Base-by-base conservation (phyloP, 2,329 filamentous ascomycete genomes). In the Berkeleyomyces rouxiae region DNA sequence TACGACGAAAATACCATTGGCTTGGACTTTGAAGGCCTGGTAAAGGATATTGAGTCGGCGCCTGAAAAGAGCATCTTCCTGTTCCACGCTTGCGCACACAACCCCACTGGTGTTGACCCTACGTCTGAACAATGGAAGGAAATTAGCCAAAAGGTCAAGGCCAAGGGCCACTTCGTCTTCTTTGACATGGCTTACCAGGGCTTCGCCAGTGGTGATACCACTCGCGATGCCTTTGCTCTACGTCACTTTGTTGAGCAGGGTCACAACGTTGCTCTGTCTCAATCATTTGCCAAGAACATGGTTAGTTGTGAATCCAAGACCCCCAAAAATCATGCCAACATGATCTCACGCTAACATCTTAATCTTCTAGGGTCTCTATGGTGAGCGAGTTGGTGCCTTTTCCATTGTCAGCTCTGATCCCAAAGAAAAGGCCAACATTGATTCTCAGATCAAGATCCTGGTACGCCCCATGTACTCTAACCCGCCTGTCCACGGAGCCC, bases 111-210 rank as follows among this genome's bases (percentile, higher is more conserved):
- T 73, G 87, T 97, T 70, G 92, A 97, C 77, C 93, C 92, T 43
- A 96, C 88, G 49, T 77, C 83, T 70, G 87, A 89, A 74, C 92
- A 97, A 79, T 97, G 92, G 92, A 83, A 83, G 76, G 80, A 92
- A 78, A 93, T 99, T 74, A 89, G 88, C 75, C 78, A 87, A 66
- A 87, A 86, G 66, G 84, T 96, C 75, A 95, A 95, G 82, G 82
- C 84, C 73, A 84, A 87, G 74, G 85, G 81, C 59, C 92, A 97
- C 82, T 95, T 87, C 74, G 85, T 90, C 70, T 96, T 99, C 83
- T 99, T 97, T 78, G 92, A 97, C 76, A 96, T 96, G 91, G 92
- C 92, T 67, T 99, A 99, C 82, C 92, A 99, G 78, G 92, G 92
- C 70, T 97, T 99, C 72, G 92, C 92, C 69, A 93, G 87, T 67